phyloP scores from a whole-genome alignment of 164 flowering plant species.

The Piper longum region DNA sequence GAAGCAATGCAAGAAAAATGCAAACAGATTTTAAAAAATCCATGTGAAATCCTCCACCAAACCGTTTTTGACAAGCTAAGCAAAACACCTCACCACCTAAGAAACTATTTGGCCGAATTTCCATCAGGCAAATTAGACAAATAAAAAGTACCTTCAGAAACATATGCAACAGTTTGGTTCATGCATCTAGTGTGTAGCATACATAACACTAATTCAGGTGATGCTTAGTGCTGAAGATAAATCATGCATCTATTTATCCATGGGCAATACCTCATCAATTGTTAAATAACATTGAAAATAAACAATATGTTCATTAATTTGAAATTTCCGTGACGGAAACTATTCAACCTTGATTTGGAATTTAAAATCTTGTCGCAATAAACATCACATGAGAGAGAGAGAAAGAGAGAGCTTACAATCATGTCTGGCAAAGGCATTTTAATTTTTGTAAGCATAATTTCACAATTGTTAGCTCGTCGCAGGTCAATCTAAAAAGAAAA shows the following conservation, averaged over 20 bases:
- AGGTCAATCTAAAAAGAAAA: constrained; percentile 60
- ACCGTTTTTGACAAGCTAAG: too few species aligned
- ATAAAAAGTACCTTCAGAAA: too few species aligned
- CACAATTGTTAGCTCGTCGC: constrained; percentile 85
- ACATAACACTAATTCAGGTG: background rate
- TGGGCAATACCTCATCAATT: background rate
- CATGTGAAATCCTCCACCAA: background rate
- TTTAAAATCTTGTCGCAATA: too few species aligned
- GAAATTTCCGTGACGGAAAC: background rate
- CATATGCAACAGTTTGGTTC: background rate
- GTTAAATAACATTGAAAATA: too few species aligned
- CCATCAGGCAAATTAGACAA: background rate
- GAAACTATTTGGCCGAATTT: background rate
- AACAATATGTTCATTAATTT: background rate
- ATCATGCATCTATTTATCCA: background rate
- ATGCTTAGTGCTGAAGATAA: too few species aligned
- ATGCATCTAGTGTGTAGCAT: background rate
- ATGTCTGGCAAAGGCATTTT: constrained; percentile 88
- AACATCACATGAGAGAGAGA: background rate
- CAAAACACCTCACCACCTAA: background rate
- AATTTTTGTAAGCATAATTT: constrained; percentile 86
- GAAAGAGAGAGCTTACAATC: constrained; percentile 48
- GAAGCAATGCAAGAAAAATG: too few species aligned
- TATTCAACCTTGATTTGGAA: background rate
- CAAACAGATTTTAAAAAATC: background rate